phyloP scores from a whole-genome alignment of 495 filamentous ascomycete genomes.

The Aspergillus nidulans region DNA sequence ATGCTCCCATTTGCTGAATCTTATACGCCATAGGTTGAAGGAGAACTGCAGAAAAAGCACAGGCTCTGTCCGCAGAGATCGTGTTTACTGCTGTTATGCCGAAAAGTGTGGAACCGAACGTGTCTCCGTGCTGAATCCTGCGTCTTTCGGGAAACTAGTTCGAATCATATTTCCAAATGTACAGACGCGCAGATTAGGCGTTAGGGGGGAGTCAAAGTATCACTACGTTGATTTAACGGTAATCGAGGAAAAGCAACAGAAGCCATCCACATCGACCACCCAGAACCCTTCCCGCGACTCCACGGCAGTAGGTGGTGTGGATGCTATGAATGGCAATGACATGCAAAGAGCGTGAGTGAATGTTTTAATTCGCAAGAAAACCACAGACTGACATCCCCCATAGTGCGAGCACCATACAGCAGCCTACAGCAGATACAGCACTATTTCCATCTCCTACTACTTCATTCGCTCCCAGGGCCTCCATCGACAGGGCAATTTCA shows the following conservation, averaged over 20 bases:
- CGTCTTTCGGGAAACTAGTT: slow-evolving; percentile 95
- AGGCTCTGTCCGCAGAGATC: slow-evolving; percentile 81
- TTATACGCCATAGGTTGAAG: slow-evolving; percentile 62
- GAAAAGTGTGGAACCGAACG: slow-evolving; percentile 84
- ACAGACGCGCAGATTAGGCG: slow-evolving; percentile 84
- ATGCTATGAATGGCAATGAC: slow-evolving; percentile 23
- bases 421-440: slow-evolving; percentile 59
- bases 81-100: slow-evolving; percentile 92
- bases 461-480: slow-evolving; percentile 33
- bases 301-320: slow-evolving; percentile 14
- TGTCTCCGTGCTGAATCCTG: slow-evolving; percentile 89
- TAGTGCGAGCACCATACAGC: slow-evolving; percentile 40
- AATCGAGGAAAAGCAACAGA: slow-evolving; percentile 47
- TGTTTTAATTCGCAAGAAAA: neutral
- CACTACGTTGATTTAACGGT: slow-evolving; percentile 90
- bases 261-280: slow-evolving; percentile 26
- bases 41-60: slow-evolving; percentile 74
- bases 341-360: slow-evolving; percentile 35
- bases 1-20: neutral
- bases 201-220: slow-evolving; percentile 96
- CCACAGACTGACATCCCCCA: neutral
- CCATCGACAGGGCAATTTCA: slow-evolving; percentile 15
- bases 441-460: slow-evolving; percentile 62
- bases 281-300: slow-evolving; percentile 23
- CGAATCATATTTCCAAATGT: slow-evolving; percentile 92